phyloP scores from a whole-genome alignment of 1,284 basidiomycete genomes.

The Microbotryomycetes sp. region DNA sequence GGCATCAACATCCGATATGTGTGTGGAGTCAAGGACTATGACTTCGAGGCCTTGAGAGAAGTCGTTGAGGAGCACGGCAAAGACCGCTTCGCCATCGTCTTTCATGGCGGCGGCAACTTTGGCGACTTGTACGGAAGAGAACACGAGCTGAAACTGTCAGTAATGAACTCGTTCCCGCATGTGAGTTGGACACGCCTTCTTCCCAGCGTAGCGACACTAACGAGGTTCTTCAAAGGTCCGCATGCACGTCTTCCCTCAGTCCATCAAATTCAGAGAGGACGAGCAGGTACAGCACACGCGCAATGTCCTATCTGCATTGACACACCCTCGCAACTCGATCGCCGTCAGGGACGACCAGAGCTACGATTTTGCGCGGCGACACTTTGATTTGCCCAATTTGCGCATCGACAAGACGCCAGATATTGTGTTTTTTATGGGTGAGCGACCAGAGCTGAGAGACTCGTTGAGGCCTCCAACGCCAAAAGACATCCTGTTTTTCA shows the following conservation, averaged over 20 bases:
- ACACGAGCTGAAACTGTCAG: background rate
- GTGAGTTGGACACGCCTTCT: too few species aligned
- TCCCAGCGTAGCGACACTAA: too few species aligned
- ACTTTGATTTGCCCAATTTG: background rate
- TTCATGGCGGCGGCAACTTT: background rate
- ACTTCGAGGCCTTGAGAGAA: background rate
- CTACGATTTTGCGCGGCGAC: background rate
- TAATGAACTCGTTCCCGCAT: background rate
- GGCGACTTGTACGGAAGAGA: background rate
- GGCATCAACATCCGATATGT: background rate
- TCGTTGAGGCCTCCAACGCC: background rate
- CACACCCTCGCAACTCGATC: background rate
- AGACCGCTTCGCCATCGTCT: background rate
- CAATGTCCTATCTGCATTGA: background rate
- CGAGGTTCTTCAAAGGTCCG: too few species aligned
- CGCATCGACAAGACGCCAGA: background rate
- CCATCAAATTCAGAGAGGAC: background rate
- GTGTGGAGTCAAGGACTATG: background rate
- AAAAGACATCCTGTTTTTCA: background rate
- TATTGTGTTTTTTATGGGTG: background rate
- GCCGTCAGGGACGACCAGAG: background rate
- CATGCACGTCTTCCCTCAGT: constrained; percentile 1
- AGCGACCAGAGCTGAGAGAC: background rate
- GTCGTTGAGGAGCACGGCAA: background rate
- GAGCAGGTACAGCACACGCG: background rate